These are phyloP conservation scores for Ichthyophthirius multifiliis DNA, from an alignment of 169 alveolate species.

Conservation along the genomic window DNA sequence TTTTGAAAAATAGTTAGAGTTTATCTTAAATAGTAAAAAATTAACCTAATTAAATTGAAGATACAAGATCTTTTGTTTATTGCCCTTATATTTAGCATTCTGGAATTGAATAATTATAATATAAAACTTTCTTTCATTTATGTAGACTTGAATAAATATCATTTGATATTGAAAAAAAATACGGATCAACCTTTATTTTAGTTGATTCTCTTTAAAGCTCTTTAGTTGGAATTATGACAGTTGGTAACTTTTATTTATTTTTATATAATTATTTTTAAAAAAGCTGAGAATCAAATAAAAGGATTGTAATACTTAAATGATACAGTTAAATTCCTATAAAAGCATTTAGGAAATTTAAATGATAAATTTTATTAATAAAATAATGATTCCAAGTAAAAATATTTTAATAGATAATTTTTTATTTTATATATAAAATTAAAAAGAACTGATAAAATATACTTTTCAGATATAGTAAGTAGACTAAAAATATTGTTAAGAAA, in stretches of 20 bases:
- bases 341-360: slow-evolving; percentile 51
- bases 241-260: slow-evolving; percentile 22
- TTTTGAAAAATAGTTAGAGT: neutral
- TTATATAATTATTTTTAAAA: neutral
- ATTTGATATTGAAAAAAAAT: slow-evolving; percentile 63
- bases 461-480: neutral
- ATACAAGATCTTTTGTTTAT: slow-evolving; percentile 51
- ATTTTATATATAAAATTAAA: neutral
- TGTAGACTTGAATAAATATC: slow-evolving; percentile 75
- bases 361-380: slow-evolving; percentile 11
- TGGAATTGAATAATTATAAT: slow-evolving; percentile 64
- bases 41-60: slow-evolving; percentile 39
- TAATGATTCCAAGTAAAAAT: neutral
- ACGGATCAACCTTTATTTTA: slow-evolving; percentile 67
- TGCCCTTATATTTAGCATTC: slow-evolving; percentile 61
- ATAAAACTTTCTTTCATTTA: slow-evolving; percentile 77
- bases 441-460: neutral
- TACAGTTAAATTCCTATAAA: slow-evolving; percentile 55
- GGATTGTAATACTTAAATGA: slow-evolving; percentile 52
- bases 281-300: slow-evolving; percentile 25
- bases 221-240: slow-evolving; percentile 60
- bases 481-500: neutral
- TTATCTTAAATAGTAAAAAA: neutral
- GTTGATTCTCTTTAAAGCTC: slow-evolving; percentile 70
- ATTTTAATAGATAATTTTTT: neutral